A percentile compares a stretch with the other conserved stretches of the same genome.
These are phyloP conservation scores for Camillea tinctor DNA, from an alignment of 2,329 filamentous ascomycete species.

Conservation along the genomic window DNA sequence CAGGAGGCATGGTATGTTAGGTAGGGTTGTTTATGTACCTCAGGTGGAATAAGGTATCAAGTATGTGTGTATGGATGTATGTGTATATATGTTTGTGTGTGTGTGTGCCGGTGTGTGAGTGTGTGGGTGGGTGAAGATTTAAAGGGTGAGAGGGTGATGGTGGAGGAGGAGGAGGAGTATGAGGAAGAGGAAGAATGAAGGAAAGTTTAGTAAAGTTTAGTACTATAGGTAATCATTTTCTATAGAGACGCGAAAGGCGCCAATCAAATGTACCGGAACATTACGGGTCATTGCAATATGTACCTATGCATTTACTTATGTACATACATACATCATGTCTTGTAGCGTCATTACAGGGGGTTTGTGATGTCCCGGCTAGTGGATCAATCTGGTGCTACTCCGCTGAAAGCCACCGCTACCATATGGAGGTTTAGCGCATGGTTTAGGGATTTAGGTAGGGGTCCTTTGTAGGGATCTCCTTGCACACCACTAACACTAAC, in stretches of 20 bases:
- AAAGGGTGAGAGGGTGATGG: too few species aligned
- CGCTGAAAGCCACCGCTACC: background rate
- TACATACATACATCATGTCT: background rate
- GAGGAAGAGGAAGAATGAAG: background rate
- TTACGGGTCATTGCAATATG: background rate
- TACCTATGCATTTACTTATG: background rate
- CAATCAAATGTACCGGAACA: conserved; percentile 20
- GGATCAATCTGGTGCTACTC: conserved; percentile 2
- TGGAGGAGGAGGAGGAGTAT: background rate
- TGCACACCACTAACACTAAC: background rate
- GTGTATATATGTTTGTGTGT: background rate
- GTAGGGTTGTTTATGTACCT: conserved; percentile 6
- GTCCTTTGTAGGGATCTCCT: background rate
- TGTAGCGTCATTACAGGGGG: conserved; percentile 6
- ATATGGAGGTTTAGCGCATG: background rate
- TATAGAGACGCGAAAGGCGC: conserved; percentile 20
- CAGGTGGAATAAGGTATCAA: too few species aligned
- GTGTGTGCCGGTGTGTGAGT: background rate
- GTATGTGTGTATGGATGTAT: background rate
- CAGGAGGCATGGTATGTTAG: conserved; percentile 2
- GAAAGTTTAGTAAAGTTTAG: too few species aligned
- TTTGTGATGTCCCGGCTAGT: conserved; percentile 15
- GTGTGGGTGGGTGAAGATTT: too few species aligned
- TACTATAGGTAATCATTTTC: conserved; percentile 6
- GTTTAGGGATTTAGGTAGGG: background rate